A percentile compares a stretch with the other conserved stretches of the same genome.
Evolutionary conservation across 1,284 basidiomycete genomes (phyloP).

Genomic region (Malassezia slooffiae): DNA sequence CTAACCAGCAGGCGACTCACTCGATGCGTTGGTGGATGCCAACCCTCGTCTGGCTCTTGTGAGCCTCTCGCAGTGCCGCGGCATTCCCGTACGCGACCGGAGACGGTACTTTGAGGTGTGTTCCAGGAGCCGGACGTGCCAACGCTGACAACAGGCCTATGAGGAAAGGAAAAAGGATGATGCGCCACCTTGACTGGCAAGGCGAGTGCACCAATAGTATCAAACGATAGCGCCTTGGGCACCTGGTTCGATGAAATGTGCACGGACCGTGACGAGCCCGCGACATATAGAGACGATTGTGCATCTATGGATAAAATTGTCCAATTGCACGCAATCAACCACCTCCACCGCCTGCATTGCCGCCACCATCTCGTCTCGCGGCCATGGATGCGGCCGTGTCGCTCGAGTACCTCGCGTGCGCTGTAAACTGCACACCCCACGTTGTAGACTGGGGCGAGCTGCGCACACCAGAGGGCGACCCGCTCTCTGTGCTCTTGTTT

Average conservation of each 20-base stretch:
- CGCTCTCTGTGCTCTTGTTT: constrained; percentile 21
- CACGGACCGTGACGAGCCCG: too few species aligned
- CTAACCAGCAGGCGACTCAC: neutral
- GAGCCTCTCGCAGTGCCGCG: constrained; percentile 16
- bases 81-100: constrained; percentile 13
- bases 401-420: constrained; percentile 32
- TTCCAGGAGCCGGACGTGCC: too few species aligned
- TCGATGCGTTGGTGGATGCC: constrained; percentile 3
- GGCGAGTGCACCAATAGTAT: too few species aligned
- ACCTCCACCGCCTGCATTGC: too few species aligned
- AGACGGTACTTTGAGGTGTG: constrained; percentile 3
- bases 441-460: constrained; percentile 30
- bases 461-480: constrained; percentile 1
- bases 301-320: neutral
- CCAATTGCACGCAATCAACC: too few species aligned
- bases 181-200: too few species aligned
- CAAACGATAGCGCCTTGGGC: too few species aligned
- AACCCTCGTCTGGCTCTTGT: constrained; percentile 7
- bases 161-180: too few species aligned
- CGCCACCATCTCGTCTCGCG: neutral
- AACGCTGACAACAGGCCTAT: too few species aligned
- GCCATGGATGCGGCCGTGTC: constrained; percentile 16
- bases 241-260: too few species aligned
- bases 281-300: too few species aligned
- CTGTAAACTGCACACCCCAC: constrained; percentile 35